Percentiles rank a stretch among this genome's conserved stretches.
phyloP scores from a whole-genome alignment of 192 early-diverging fungal species.

The Podila verticillata region DNA sequence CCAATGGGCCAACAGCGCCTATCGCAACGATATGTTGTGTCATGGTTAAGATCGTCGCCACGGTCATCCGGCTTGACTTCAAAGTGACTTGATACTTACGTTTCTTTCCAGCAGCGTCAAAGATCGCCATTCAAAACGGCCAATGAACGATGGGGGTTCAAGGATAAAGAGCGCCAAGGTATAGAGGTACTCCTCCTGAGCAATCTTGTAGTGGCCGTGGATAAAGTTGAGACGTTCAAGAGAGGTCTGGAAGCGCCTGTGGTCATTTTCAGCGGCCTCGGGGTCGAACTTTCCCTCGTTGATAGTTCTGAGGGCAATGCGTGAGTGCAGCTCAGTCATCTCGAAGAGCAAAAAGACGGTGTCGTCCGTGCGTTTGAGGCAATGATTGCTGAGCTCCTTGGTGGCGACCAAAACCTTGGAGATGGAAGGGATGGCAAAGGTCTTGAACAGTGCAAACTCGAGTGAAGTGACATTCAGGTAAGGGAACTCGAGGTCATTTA shows the following conservation, averaged over 20 bases:
- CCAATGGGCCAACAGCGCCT: conserved; percentile 15
- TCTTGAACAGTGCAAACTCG: conserved; percentile 57
- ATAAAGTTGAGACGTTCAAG: conserved; percentile 49
- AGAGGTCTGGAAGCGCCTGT: conserved; percentile 15
- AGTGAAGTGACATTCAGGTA: conserved; percentile 16
- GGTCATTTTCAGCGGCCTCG: conserved; percentile 22
- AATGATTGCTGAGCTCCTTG: conserved; percentile 18
- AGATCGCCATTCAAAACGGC: conserved; percentile 46
- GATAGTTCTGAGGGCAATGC: conserved; percentile 26
- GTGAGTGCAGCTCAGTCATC: conserved; percentile 39
- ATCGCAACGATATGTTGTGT: neutral
- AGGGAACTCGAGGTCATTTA: conserved; percentile 8
- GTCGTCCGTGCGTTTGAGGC: conserved; percentile 42
- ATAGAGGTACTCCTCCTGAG: conserved; percentile 54
- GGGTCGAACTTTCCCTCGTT: conserved; percentile 1
- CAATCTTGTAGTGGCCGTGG: conserved; percentile 52
- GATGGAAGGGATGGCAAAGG: conserved; percentile 50
- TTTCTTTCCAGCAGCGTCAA: conserved; percentile 50
- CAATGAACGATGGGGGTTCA: conserved; percentile 40
- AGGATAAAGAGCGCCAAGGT: conserved; percentile 44
- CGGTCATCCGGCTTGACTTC: neutral
- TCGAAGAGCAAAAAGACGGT: conserved; percentile 43
- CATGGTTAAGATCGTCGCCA: neutral
- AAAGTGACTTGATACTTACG: conserved; percentile 19
- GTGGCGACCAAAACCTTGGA: conserved; percentile 45